Evolutionary conservation across 106 monocot species (phyloP), one percentile per base, ranked within the genome.

Genomic region (Acanthochlamys bracteata): DNA sequence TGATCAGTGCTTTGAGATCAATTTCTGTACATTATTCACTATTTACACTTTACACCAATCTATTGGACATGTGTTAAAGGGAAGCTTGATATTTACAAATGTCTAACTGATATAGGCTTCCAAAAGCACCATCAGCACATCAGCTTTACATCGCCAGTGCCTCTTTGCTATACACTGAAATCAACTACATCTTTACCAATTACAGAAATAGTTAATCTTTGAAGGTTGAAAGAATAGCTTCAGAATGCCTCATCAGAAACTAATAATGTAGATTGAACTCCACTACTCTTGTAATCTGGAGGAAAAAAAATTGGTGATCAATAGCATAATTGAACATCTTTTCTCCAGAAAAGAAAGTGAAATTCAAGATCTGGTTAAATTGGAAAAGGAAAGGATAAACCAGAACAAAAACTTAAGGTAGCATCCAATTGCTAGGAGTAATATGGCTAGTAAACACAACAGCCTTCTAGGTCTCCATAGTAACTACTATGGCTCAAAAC

Each of bases 201-300:
- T 49, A 49, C 49, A 49, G 9, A 65, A 33, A 63, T 61, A 20
- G 74, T 70, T 59, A 66, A 74, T 45, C 33, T 33, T 70, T n/a
- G 69, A 43, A 75, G 10, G 66, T 70, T 57, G 25, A 80, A 80
- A 75, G 80, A 75, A 75, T 75, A 74, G 56, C 61, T 63, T 59
- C 65, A 57, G 53, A 53, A 80, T 66, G 25, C 16, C 66, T 53
- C 55, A 57, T 55, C 46, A 70, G 49, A 25, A 68, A 64, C 33
- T 33, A 33, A 0, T 1, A 17, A 49, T 49, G 10, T 17, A 2
- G 6, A 10, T 17, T 49, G 2, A 2, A 49, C 49, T 17, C 49
- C 49, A 49, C 2, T 12, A 49, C 17, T 2, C 49, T 49, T 49
- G 4, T 14, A 49, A 49, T 17, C 49, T 49, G 49, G 49, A 14